These are phyloP conservation scores for Pseudozyma sp. DNA, from an alignment of 1,284 basidiomycete genomes.

Conservation along the genomic window DNA sequence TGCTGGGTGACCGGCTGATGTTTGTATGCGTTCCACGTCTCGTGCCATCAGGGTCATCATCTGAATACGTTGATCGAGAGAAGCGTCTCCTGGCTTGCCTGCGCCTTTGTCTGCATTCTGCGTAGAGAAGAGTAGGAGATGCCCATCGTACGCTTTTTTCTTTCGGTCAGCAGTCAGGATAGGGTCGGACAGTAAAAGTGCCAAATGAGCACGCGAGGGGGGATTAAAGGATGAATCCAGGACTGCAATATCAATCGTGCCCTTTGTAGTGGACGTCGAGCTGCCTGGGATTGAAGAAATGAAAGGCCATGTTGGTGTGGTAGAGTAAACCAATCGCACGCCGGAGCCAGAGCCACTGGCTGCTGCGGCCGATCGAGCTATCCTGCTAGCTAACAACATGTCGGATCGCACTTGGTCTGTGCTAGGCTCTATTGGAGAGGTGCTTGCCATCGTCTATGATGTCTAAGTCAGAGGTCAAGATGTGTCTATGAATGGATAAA, in stretches of 20 bases:
- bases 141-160: conserved; percentile 75
- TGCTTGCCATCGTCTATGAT: conserved; percentile 11
- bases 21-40: conserved; percentile 45
- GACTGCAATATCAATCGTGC: conserved; percentile 71
- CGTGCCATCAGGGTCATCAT: conserved; percentile 68
- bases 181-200: conserved; percentile 75
- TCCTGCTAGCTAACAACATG: conserved; percentile 21
- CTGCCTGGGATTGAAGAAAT: background rate
- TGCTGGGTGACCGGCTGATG: conserved; percentile 22
- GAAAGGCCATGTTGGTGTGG: conserved; percentile 33
- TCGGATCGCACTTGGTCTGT: conserved; percentile 9
- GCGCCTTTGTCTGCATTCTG: conserved; percentile 86
- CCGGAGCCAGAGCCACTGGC: conserved; percentile 18
- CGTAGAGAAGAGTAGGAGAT: conserved; percentile 84
- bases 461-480: background rate
- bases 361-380: conserved; percentile 21
- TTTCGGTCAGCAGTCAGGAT: conserved; percentile 55
- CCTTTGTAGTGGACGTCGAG: background rate
- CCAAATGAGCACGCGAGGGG: conserved; percentile 86
- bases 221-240: conserved; percentile 96
- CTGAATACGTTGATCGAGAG: conserved; percentile 58
- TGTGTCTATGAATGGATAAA: background rate
- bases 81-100: conserved; percentile 76
- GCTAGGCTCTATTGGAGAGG: background rate
- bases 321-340: conserved; percentile 47